These are phyloP conservation scores for Chalara sp. DNA, from an alignment of 2,329 filamentous ascomycete genomes.

Conservation along the genomic window DNA sequence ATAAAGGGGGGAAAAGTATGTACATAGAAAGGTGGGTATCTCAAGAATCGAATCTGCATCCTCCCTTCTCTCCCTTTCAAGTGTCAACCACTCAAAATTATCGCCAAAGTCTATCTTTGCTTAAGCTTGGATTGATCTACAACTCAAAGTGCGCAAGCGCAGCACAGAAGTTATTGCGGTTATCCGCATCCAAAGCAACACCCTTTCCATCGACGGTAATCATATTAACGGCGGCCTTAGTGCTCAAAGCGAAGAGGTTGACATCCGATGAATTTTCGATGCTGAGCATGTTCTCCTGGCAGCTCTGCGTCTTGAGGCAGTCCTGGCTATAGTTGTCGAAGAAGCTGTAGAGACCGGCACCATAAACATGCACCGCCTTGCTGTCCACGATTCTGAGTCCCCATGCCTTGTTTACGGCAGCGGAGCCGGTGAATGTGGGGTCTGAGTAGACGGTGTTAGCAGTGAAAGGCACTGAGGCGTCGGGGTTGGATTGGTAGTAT, in stretches of 20 bases:
- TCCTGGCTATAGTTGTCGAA: constrained; percentile 74
- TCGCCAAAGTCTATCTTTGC: not conserved
- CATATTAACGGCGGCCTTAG: constrained; percentile 71
- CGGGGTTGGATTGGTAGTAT: constrained; percentile 79
- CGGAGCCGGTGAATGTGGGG: constrained; percentile 55
- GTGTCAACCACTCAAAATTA: not conserved
- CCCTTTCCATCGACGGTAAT: constrained; percentile 53
- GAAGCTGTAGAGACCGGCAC: constrained; percentile 74
- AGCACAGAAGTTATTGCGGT: constrained; percentile 59
- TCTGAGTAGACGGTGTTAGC: constrained; percentile 53
- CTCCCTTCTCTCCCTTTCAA: not conserved
- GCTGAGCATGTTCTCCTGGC: constrained; percentile 72
- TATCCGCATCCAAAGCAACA: constrained; percentile 49
- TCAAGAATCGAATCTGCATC: constrained; percentile 3
- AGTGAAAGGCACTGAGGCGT: constrained; percentile 59
- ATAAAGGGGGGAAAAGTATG: constrained; percentile 8
- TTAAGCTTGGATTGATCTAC: constrained; percentile 2
- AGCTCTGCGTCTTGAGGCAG: constrained; percentile 61
- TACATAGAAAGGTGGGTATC: constrained; percentile 18
- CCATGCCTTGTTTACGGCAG: constrained; percentile 57
- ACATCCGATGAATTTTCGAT: constrained; percentile 56
- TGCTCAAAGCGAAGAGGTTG: constrained; percentile 62
- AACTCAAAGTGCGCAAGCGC: constrained; percentile 46
- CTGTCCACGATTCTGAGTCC: constrained; percentile 67
- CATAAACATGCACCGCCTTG: constrained; percentile 60